These are phyloP conservation scores for Aspergillus hancockii DNA, from an alignment of 495 filamentous ascomycete species.

Conservation along the genomic window DNA sequence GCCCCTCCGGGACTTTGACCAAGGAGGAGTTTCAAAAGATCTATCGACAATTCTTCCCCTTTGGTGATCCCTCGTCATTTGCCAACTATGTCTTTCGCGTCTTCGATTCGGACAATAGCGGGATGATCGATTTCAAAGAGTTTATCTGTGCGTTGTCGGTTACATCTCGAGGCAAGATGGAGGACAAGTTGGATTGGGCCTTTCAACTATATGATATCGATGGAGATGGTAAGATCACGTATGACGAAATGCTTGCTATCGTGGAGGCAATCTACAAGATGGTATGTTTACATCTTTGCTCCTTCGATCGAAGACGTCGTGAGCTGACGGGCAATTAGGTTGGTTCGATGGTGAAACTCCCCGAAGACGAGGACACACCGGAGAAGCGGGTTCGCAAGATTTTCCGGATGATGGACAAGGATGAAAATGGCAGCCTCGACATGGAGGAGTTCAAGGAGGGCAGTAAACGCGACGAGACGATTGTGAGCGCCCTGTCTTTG, in stretches of 20 bases:
- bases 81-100: slow-evolving; percentile 99
- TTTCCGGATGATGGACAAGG: slow-evolving; percentile 99
- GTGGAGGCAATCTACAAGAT: slow-evolving; percentile 99
- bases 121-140: slow-evolving; percentile 98
- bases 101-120: slow-evolving; percentile 95
- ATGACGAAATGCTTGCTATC: slow-evolving; percentile 97
- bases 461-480: slow-evolving; percentile 98
- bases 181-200: slow-evolving; percentile 99
- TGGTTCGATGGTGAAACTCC: slow-evolving; percentile 98
- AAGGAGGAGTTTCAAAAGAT: slow-evolving; percentile 99
- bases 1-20: slow-evolving; percentile 91
- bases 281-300: slow-evolving; percentile 53
- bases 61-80: slow-evolving; percentile 94
- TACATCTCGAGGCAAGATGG: slow-evolving; percentile 95
- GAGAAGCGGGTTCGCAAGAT: slow-evolving; percentile 98
- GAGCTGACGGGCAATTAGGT: slow-evolving; percentile 57
- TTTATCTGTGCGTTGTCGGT: slow-evolving; percentile 98
- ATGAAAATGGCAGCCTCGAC: slow-evolving; percentile 91
- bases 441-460: slow-evolving; percentile 99
- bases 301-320: neutral
- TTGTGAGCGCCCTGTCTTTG: slow-evolving; percentile 92
- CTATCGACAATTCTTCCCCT: slow-evolving; percentile 98
- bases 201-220: slow-evolving; percentile 99
- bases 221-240: slow-evolving; percentile 97
- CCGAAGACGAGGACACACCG: slow-evolving; percentile 97